These are phyloP conservation scores for Ceratocystis diversiconidia DNA, from an alignment of 2,329 filamentous ascomycete genomes.

Conservation along the genomic window DNA sequence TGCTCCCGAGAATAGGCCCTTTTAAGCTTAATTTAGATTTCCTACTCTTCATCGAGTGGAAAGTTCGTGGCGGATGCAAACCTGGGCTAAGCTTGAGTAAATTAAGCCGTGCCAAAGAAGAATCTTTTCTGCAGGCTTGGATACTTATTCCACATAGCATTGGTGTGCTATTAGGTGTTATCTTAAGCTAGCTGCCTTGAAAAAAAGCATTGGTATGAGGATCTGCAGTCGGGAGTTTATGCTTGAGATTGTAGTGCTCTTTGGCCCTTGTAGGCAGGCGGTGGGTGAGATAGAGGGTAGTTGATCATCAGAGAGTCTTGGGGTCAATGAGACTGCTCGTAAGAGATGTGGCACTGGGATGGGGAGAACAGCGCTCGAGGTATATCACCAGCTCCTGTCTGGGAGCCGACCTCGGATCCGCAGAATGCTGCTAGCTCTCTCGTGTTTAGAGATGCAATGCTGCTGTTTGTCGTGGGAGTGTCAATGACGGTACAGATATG, in stretches of 20 bases:
- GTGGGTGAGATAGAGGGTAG: not conserved
- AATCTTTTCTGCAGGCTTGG: not conserved
- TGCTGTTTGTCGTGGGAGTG: not conserved
- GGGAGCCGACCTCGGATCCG: slow-evolving; percentile 6
- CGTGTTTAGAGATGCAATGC: too few species aligned
- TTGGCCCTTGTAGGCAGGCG: not conserved
- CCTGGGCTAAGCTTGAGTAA: too few species aligned
- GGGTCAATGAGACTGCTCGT: not conserved
- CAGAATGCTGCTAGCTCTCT: not conserved
- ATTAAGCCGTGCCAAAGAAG: too few species aligned
- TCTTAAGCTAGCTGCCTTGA: not conserved
- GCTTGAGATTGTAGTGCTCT: not conserved
- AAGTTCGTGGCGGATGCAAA: too few species aligned
- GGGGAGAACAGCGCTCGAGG: too few species aligned
- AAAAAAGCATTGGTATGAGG: not conserved
- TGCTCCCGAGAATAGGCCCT: too few species aligned
- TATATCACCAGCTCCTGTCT: not conserved
- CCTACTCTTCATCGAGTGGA: too few species aligned
- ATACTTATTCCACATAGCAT: not conserved
- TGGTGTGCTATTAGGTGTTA: not conserved
- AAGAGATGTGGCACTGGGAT: not conserved
- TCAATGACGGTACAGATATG: not conserved
- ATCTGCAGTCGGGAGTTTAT: not conserved
- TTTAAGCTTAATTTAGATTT: too few species aligned
- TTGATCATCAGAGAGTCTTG: not conserved